A percentile compares a stretch with the other conserved stretches of the same genome.
Conservation (phyloP, 208 protist genomes). For the Naegleria gruberi region DNA sequence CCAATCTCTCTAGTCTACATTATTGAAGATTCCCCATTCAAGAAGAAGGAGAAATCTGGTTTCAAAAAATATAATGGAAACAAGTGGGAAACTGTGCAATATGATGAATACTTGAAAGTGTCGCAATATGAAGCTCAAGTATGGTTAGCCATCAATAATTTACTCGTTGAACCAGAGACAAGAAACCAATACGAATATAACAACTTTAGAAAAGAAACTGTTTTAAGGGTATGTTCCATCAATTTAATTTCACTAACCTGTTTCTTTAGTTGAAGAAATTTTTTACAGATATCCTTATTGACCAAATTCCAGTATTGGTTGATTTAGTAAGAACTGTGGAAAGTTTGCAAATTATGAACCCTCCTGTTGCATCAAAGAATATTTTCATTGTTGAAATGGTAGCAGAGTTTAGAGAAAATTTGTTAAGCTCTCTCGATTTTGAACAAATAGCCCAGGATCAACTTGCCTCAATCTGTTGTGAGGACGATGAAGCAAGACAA, state of each 20-base stretch:
- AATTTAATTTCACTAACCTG: no score
- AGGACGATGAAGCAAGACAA: neutral
- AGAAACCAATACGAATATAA: neutral
- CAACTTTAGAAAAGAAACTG: constrained; percentile 1
- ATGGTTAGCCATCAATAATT: constrained; percentile 6
- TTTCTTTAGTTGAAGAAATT: neutral
- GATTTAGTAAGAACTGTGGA: neutral
- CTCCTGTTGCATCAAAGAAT: neutral
- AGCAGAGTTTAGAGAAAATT: neutral
- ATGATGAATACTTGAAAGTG: neutral
- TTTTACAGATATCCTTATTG: neutral
- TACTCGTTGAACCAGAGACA: neutral
- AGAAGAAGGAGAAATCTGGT: constrained; percentile 10
- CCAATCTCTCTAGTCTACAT: neutral
- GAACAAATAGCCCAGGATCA: neutral
- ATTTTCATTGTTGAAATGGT: neutral
- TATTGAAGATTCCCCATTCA: neutral
- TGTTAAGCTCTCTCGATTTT: neutral
- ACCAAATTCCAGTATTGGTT: neutral
- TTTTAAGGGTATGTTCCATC: neutral
- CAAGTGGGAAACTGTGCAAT: neutral
- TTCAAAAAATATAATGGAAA: neutral
- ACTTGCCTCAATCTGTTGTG: neutral
- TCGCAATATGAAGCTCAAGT: constrained; percentile 12
- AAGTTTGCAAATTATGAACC: neutral